A percentile compares a stretch with the other conserved stretches of the same genome.
Evolutionary conservation across 148 eudicot species (phyloP).

Genomic region (Gaultheria prostrata): DNA sequence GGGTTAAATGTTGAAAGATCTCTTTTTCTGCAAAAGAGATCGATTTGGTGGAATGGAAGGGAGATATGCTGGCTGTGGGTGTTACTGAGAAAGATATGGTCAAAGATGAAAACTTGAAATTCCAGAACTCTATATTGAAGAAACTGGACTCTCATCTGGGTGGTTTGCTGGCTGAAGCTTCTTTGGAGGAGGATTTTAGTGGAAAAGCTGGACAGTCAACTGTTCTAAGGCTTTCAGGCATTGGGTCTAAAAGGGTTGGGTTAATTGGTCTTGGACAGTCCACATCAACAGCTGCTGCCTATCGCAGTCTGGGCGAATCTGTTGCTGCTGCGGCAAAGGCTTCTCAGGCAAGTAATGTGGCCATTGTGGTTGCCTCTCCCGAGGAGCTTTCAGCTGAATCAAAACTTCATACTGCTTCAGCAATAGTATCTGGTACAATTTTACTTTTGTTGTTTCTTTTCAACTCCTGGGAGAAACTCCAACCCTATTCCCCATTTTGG

Average conservation of each 20-base stretch:
- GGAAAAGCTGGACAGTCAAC: conserved; percentile 82
- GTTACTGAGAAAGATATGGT: conserved; percentile 88
- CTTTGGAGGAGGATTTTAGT: conserved; percentile 82
- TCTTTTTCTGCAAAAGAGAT: conserved; percentile 78
- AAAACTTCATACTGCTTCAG: conserved; percentile 61
- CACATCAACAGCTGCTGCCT: conserved; percentile 41
- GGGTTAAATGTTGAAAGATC: conserved; percentile 36
- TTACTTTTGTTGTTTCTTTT: background rate
- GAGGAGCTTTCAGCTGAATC: conserved; percentile 58
- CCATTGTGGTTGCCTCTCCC: conserved; percentile 70
- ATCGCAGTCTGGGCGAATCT: conserved; percentile 73
- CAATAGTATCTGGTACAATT: conserved; percentile 66
- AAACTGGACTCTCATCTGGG: conserved; percentile 63
- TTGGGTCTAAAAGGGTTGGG: conserved; percentile 74
- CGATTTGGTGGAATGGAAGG: conserved; percentile 86
- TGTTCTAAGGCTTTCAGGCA: conserved; percentile 73
- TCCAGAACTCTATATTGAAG: conserved; percentile 59
- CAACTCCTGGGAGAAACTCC: background rate
- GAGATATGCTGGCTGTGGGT: conserved; percentile 87
- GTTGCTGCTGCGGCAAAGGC: conserved; percentile 75
- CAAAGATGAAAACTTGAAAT: conserved; percentile 60
- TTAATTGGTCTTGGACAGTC: conserved; percentile 73
- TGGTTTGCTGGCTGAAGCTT: conserved; percentile 73
- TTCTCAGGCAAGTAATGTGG: conserved; percentile 68
- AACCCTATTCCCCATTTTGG: background rate